Base-by-base conservation (phyloP, 2,329 filamentous ascomycete species). In the Alternaria sp. region DNA sequence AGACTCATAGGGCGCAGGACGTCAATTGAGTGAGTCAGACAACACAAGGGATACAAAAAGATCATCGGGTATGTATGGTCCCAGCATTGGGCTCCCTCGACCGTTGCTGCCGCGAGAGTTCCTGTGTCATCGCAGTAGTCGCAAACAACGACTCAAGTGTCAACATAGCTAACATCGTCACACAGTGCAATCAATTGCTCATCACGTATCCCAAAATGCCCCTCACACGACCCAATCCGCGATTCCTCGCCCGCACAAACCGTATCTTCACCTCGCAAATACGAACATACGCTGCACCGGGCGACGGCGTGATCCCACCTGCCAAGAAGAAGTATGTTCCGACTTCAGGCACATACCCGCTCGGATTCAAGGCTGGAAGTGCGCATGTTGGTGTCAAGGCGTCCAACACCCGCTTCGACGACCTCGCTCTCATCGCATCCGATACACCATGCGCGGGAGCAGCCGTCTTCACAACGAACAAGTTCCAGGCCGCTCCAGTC, bases 401-500 rank as follows among this genome's bases (percentile, higher is more conserved):
- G 13, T 90, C 90, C 69, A 98, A 98, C 82, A 97, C 92, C 54
- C 91, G 88, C 67, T 94, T 94, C 81, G 93, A 95, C 30, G 96
- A 99, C 79, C 87, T 99, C 54, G 93, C 94, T 36, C 86, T 99
- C 69, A 87, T 99, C 68, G 90, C 91, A 17, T 98, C 96, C 7
- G 93, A 97, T 74, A 86, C 86, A 56, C 93, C 94, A 58, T 97
- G 93, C 80, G 87, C 92, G 7, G 94, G 91, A 10, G 93, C 94
- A 0, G 96, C 93, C 7, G 94, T 98, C 49, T 97, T 98, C 83
- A 99, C 96, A 58, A 96, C 93, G 81, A 99, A 99, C 84, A 94
- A 95, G 81, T 99, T 99, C 83, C 94, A 97, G 81, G 96, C 96
- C 17, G 96, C 96, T 11, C 96, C 96, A 6, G 95, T 99, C 47